Evolutionary conservation across 306 rosid genomes (phyloP).

Genomic region (Potentilla sterilis): DNA sequence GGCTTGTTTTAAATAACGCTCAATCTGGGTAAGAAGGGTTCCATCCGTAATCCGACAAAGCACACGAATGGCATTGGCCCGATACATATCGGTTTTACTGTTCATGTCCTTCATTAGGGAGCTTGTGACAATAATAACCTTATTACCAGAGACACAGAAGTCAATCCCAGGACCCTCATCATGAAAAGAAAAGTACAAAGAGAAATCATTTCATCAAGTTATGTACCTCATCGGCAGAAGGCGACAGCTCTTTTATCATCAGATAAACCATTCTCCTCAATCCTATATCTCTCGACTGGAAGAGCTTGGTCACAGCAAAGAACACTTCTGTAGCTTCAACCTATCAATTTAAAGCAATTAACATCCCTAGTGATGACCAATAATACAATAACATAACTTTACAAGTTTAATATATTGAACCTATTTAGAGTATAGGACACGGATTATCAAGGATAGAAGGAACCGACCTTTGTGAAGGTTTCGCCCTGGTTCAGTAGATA

Average conservation of each 20-base stretch:
- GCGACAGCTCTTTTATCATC: constrained; percentile 91
- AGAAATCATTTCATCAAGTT: constrained; percentile 21
- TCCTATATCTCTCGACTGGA: constrained; percentile 93
- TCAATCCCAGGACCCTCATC: constrained; percentile 28
- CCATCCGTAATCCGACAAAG: constrained; percentile 97
- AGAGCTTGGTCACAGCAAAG: constrained; percentile 94
- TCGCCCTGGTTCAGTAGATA: constrained; percentile 96
- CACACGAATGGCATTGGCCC: constrained; percentile 98
- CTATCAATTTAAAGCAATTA: constrained; percentile 38
- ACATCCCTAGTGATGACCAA: constrained; percentile 12
- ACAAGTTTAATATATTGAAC: background rate
- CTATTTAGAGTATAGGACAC: background rate
- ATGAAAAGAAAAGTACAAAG: constrained; percentile 17
- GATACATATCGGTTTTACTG: constrained; percentile 94
- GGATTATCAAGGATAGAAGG: background rate
- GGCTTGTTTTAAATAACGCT: constrained; percentile 95
- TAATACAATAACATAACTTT: constrained; percentile 14
- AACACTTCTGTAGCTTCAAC: constrained; percentile 97
- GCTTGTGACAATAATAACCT: constrained; percentile 98
- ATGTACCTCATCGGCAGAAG: constrained; percentile 90
- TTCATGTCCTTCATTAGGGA: constrained; percentile 99
- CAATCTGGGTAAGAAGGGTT: constrained; percentile 95
- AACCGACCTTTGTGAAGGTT: constrained; percentile 78
- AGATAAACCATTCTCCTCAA: constrained; percentile 98
- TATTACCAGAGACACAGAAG: constrained; percentile 21